Base-by-base conservation (phyloP, 495 filamentous ascomycete genomes). In the Hypoxylon fuscum region DNA sequence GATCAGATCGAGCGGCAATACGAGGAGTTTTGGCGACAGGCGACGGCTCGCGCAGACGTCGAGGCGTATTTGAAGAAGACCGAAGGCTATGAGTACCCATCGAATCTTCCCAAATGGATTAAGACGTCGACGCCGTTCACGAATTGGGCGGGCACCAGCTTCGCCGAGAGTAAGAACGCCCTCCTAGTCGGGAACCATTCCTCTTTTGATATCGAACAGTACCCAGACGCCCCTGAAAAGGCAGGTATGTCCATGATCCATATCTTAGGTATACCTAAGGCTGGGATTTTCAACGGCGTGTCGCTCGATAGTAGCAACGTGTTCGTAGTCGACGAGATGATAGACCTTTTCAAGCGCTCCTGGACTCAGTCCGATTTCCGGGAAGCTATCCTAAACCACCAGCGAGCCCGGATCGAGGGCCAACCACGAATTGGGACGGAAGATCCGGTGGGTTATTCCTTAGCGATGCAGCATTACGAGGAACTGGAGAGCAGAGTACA, bases 211-310 rank as follows among this genome's bases (percentile, higher is more conserved):
- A 52, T 27, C 4, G 64, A 27, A n/a, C 73, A 75, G 59, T 75
- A 75, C 40, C 7, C 6, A 7, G 50, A 18, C 2, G 44, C 29
- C 59, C 52, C 48, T 20, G 64, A 4, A 48, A 62, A 45, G 47
- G 71, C 68, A 42, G 71, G 71, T 54, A 65, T 51, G 72, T 74
- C 57, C 41, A 67, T 55, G 52, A 23, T 67, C n/a, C 73, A 75
- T 34, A 51, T 65, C 12, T 47, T 75, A 1, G 66, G 67, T n/a
- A 74, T 75, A 14, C 49, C 73, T 2, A 69, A 66, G 38, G 58
- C 29, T n/a, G 47, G 48, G 1, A 44, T 75, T n/a, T 74, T 63
- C 65, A 75, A 75, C 55, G 66, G 62, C 2, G 73, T 75, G 7
- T 62, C 71, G 4, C 69, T 72, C 1, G n/a, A 48, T 18, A 42